phyloP scores from a whole-genome alignment of 2,329 filamentous ascomycete species.

The Zymoseptoria pseudotritici region DNA sequence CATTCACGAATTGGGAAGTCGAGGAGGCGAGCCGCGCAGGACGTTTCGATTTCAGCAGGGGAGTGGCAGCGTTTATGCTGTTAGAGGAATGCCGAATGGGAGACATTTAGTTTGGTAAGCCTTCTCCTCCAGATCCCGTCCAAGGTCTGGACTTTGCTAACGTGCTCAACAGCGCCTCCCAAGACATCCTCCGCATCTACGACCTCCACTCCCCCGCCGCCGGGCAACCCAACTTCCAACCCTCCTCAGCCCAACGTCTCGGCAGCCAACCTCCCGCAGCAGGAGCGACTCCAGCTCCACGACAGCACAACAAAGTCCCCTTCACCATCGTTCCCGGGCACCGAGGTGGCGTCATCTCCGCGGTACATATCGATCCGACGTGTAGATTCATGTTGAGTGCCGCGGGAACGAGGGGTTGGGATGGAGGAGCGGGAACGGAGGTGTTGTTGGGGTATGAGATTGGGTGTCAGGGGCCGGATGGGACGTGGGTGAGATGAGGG shows the following conservation, averaged over 20 bases:
- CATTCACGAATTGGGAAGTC: constrained; percentile 57
- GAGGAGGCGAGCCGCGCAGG: constrained; percentile 65
- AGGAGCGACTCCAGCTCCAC: constrained; percentile 44
- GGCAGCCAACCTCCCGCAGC: not conserved
- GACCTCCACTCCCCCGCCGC: constrained; percentile 48
- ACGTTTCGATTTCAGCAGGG: constrained; percentile 82
- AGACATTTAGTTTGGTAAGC: constrained; percentile 77
- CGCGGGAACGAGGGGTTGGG: constrained; percentile 90
- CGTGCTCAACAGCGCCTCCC: constrained; percentile 58
- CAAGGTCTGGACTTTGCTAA: not conserved
- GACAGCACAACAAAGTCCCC: constrained; percentile 66
- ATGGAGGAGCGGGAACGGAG: constrained; percentile 69
- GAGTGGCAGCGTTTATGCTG: constrained; percentile 80
- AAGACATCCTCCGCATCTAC: constrained; percentile 89
- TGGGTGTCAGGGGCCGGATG: constrained; percentile 25
- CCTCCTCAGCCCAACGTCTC: not conserved
- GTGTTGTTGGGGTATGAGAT: constrained; percentile 95
- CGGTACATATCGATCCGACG: constrained; percentile 78
- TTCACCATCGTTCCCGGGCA: constrained; percentile 95
- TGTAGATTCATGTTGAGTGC: constrained; percentile 87
- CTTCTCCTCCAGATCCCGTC: not conserved
- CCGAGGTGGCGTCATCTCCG: constrained; percentile 78
- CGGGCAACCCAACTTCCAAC: not conserved
- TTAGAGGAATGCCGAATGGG: constrained; percentile 86
- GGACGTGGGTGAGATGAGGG: constrained; percentile 24